These are phyloP conservation scores for Pisolithus thermaeus DNA, from an alignment of 1,284 basidiomycete genomes.

Conservation along the genomic window DNA sequence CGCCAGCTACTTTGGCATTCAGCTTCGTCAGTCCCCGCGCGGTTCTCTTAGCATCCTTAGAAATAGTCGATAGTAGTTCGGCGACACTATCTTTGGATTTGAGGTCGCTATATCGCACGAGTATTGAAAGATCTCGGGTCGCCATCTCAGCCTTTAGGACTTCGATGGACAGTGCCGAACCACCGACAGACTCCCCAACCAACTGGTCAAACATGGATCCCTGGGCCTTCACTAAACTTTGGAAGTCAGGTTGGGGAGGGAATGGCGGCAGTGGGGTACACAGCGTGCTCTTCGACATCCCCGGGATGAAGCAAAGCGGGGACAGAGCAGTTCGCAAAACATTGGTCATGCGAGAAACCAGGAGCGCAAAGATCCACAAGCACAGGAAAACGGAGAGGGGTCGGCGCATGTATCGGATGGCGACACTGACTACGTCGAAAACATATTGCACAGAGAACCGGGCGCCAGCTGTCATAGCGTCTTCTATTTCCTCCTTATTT, in stretches of 20 bases:
- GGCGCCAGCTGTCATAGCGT: slow-evolving; percentile 19
- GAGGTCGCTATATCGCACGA: slow-evolving; percentile 57
- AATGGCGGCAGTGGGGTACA: slow-evolving; percentile 30
- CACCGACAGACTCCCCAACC: slow-evolving; percentile 49
- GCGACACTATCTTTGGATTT: slow-evolving; percentile 53
- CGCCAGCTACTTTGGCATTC: slow-evolving; percentile 55
- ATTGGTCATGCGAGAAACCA: slow-evolving; percentile 34
- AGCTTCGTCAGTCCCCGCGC: slow-evolving; percentile 54
- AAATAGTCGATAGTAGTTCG: slow-evolving; percentile 44
- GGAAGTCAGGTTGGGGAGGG: slow-evolving; percentile 46
- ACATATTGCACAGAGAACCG: slow-evolving; percentile 34
- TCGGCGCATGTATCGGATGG: slow-evolving; percentile 44
- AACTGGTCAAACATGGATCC: slow-evolving; percentile 56
- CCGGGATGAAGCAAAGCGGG: slow-evolving; percentile 58
- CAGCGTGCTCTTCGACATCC: slow-evolving; percentile 42
- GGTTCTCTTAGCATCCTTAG: slow-evolving; percentile 52
- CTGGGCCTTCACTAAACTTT: slow-evolving; percentile 52
- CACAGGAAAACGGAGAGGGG: slow-evolving; percentile 54
- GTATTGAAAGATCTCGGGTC: slow-evolving; percentile 53
- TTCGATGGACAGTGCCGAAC: slow-evolving; percentile 53
- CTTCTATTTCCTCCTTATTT: slow-evolving; percentile 17
- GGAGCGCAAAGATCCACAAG: slow-evolving; percentile 42
- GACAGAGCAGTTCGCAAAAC: slow-evolving; percentile 42
- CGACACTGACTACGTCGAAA: slow-evolving; percentile 39
- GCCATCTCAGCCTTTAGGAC: slow-evolving; percentile 75